Evolutionary conservation across 202 grass and related monocot species (phyloP).

Genomic region (Saccharum hybrid): DNA sequence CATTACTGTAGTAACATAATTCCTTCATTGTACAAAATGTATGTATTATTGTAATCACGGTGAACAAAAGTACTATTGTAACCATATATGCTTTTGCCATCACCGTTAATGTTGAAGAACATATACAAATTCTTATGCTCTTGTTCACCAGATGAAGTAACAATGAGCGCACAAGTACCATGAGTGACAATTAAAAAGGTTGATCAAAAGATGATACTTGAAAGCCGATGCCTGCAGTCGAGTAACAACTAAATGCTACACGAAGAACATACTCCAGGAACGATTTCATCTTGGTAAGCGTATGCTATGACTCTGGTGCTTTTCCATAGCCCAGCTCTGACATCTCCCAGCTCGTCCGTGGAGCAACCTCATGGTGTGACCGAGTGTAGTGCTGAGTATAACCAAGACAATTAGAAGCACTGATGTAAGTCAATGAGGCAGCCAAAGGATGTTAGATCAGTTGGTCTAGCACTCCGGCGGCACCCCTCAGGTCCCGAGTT

Average conservation of each 20-base stretch:
- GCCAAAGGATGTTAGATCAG: too few relatives aligned
- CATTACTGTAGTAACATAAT: neutral
- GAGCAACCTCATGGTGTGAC: constrained; percentile 77
- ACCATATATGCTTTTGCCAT: neutral
- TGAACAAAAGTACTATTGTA: neutral
- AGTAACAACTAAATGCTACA: constrained; percentile 18
- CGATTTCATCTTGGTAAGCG: constrained; percentile 32
- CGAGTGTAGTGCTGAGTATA: constrained; percentile 75
- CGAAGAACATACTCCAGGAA: constrained; percentile 22
- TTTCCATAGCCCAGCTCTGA: constrained; percentile 71
- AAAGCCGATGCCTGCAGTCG: neutral
- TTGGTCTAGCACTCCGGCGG: too few relatives aligned
- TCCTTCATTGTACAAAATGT: neutral
- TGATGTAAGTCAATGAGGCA: constrained; percentile 40
- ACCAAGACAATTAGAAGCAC: constrained; percentile 30
- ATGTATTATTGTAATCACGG: constrained; percentile 8
- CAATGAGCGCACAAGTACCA: constrained; percentile 29
- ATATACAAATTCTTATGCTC: constrained; percentile 29
- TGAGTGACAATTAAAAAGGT: neutral
- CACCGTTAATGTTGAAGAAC: constrained; percentile 17
- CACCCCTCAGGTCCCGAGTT: too few relatives aligned
- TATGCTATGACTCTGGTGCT: constrained; percentile 45
- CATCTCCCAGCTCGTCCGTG: constrained; percentile 83
- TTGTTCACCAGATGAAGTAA: constrained; percentile 17
- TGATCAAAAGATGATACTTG: constrained; percentile 12